Percentiles rank a stretch among this genome's conserved stretches.
Conservation (phyloP, 257 asterid genomes). For the Rhazya stricta region DNA sequence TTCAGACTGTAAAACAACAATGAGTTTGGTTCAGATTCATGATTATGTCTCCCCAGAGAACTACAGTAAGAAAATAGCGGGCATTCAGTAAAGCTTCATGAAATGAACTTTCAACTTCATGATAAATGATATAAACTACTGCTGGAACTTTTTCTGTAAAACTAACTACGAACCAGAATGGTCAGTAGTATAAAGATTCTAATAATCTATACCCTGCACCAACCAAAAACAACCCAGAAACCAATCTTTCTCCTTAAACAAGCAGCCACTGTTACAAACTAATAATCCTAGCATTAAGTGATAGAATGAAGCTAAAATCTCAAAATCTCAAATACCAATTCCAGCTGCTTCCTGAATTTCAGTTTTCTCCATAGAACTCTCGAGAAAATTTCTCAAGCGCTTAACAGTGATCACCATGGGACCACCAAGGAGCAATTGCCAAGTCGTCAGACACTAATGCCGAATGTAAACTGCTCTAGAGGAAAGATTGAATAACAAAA, state of each 20-base stretch:
- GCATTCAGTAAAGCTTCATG: neutral
- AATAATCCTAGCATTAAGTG: neutral
- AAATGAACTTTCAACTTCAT: neutral
- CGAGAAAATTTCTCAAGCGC: neutral
- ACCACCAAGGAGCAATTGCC: neutral
- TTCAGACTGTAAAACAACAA: neutral
- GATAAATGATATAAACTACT: neutral
- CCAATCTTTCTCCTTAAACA: neutral
- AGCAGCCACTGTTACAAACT: neutral
- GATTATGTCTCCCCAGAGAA: neutral
- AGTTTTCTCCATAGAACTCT: neutral
- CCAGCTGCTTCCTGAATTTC: neutral
- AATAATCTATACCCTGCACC: neutral
- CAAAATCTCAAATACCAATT: neutral
- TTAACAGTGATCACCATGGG: neutral
- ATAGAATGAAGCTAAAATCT: neutral
- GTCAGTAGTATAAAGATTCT: neutral
- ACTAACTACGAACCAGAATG: neutral
- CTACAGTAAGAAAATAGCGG: neutral
- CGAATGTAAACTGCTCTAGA: neutral
- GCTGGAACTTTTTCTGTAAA: neutral
- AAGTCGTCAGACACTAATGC: neutral
- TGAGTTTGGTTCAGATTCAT: neutral
- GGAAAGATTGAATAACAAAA: neutral
- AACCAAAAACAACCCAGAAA: neutral